Conservation (phyloP, 1,284 basidiomycete species). For the Anthracocystis setariae region DNA sequence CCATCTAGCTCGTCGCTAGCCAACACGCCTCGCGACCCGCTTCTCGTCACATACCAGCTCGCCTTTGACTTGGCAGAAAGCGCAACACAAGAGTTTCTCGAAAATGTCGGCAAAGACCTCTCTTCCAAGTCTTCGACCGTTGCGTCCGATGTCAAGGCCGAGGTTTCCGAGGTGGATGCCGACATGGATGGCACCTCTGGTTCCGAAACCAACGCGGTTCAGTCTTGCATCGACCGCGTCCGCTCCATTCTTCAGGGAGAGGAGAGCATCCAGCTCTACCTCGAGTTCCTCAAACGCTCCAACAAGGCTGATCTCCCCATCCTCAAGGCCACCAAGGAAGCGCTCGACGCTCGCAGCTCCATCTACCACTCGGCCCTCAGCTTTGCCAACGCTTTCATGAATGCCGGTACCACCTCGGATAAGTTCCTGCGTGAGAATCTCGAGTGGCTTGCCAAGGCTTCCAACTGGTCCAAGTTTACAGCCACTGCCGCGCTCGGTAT, state of each 20-base stretch:
- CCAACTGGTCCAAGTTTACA: constrained; percentile 68
- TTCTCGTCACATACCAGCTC: constrained; percentile 65
- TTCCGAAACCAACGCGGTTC: constrained; percentile 36
- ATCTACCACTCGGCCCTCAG: constrained; percentile 67
- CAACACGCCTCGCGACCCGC: constrained; percentile 60
- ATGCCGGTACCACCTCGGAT: constrained; percentile 67
- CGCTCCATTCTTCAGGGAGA: constrained; percentile 63
- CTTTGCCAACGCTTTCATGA: constrained; percentile 67
- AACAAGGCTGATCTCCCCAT: constrained; percentile 66
- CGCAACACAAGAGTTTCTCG: constrained; percentile 68
- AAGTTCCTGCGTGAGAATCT: constrained; percentile 67
- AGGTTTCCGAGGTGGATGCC: constrained; percentile 33
- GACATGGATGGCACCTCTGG: constrained; percentile 47
- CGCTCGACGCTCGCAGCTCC: constrained; percentile 65
- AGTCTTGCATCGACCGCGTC: constrained; percentile 52
- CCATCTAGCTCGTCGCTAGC: constrained; percentile 51
- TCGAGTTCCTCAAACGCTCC: constrained; percentile 64
- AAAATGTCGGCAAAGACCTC: constrained; percentile 57
- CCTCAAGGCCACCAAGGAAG: constrained; percentile 65
- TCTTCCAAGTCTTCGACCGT: constrained; percentile 27
- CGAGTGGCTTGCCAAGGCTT: constrained; percentile 67
- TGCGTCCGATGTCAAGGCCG: constrained; percentile 19
- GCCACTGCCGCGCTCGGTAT: constrained; percentile 67
- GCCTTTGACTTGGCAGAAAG: constrained; percentile 67
- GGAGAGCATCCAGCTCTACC: constrained; percentile 66